These are phyloP conservation scores for Ganoderma boninense DNA, from an alignment of 1,284 basidiomycete genomes.

Conservation along the genomic window DNA sequence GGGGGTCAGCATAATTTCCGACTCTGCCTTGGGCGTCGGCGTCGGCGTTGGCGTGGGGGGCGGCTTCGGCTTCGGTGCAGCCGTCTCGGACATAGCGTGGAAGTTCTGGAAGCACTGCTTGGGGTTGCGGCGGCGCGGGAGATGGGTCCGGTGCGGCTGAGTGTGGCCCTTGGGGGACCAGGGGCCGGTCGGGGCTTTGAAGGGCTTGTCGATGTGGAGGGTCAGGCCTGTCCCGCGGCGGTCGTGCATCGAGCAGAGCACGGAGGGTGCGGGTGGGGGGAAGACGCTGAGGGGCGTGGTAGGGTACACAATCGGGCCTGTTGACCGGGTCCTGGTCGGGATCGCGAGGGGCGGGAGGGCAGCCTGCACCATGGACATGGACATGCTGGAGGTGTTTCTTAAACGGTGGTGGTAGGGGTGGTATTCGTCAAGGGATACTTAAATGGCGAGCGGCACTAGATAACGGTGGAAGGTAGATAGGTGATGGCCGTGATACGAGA, in stretches of 20 bases:
- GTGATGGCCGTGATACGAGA: not conserved
- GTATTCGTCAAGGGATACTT: not conserved
- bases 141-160: constrained; percentile 41
- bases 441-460: not conserved
- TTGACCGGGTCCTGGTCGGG: constrained; percentile 15
- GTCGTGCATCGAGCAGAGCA: constrained; percentile 33
- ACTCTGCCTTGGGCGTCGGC: constrained; percentile 9
- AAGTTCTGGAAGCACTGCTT: constrained; percentile 34
- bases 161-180: constrained; percentile 39
- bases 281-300: constrained; percentile 36
- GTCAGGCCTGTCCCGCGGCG: constrained; percentile 36
- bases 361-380: constrained; percentile 15
- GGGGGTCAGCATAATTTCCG: not conserved
- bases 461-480: not conserved
- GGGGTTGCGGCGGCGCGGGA: constrained; percentile 40
- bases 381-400: constrained; percentile 10
- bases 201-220: constrained; percentile 32
- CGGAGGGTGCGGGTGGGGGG: constrained; percentile 34
- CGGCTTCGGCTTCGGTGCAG: constrained; percentile 3
- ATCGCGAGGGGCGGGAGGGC: constrained; percentile 20
- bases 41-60: not conserved
- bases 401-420: not conserved
- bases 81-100: constrained; percentile 21
- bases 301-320: constrained; percentile 29
- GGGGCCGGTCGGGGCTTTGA: constrained; percentile 23